A percentile compares a stretch with the other conserved stretches of the same genome.
Conservation (phyloP, 306 rosid genomes). For the Cicer yamashitae region DNA sequence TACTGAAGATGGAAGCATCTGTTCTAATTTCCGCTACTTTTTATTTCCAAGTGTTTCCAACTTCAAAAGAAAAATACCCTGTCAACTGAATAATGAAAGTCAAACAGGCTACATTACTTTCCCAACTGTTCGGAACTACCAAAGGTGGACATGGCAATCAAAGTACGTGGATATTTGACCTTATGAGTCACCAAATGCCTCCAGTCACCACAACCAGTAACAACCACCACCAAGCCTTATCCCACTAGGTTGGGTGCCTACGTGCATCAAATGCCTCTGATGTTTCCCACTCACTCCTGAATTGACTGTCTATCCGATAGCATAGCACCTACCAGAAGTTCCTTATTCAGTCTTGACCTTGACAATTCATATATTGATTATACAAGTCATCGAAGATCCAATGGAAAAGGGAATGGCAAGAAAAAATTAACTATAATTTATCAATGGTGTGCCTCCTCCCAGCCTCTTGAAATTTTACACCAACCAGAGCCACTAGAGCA, state of each 20-base stretch:
- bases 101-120: constrained; percentile 25
- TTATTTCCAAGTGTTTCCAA: constrained; percentile 17
- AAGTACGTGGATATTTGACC: constrained; percentile 29
- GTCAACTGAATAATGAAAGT: constrained; percentile 20
- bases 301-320: constrained; percentile 24
- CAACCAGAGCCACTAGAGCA: constrained; percentile 19
- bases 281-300: constrained; percentile 9
- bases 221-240: neutral
- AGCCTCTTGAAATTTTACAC: constrained; percentile 9
- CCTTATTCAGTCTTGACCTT: constrained; percentile 17
- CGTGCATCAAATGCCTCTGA: neutral
- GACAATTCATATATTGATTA: constrained; percentile 18
- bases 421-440: neutral
- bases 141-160: constrained; percentile 17
- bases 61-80: constrained; percentile 1
- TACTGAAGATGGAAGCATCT: constrained; percentile 18
- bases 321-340: constrained; percentile 7
- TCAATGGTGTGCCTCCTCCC: neutral
- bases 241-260: neutral
- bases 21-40: neutral
- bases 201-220: neutral
- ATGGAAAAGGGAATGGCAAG: constrained; percentile 10
- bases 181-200: constrained; percentile 3
- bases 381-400: constrained; percentile 29
- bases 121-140: neutral